Evolutionary conservation across 441 rosid species (phyloP).

Genomic region (Breynia disticha): DNA sequence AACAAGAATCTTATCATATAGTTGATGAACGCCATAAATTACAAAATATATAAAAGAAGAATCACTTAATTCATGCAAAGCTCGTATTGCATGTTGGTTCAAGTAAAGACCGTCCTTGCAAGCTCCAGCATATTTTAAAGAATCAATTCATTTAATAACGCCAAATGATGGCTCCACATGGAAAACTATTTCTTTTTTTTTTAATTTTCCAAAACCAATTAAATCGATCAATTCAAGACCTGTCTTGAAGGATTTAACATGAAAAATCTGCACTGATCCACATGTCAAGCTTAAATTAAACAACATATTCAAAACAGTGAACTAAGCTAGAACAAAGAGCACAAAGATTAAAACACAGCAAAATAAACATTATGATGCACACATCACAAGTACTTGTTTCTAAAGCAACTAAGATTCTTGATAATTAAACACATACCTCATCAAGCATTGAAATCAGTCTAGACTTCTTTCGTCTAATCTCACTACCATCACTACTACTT

Average conservation of each 20-base stretch:
- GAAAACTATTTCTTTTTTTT: too few species aligned
- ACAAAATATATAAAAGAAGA: conserved; percentile 6
- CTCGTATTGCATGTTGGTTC: too few species aligned
- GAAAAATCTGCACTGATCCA: conserved; percentile 2
- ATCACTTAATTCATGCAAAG: conserved; percentile 22
- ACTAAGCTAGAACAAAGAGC: background rate
- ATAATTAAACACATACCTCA: conserved; percentile 53
- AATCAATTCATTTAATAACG: conserved; percentile 11
- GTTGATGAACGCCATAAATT: conserved; percentile 17
- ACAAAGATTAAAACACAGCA: background rate
- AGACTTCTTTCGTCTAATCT: conserved; percentile 56
- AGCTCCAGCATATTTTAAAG: conserved; percentile 17
- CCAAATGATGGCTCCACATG: conserved; percentile 10
- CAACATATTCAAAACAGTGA: background rate
- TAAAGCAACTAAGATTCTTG: too few species aligned
- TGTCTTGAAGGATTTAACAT: conserved; percentile 13
- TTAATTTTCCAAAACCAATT: too few species aligned
- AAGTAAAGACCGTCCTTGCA: too few species aligned
- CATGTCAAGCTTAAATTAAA: background rate
- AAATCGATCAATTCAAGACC: too few species aligned
- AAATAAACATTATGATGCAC: too few species aligned
- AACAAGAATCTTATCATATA: conserved; percentile 35
- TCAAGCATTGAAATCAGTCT: conserved; percentile 76
- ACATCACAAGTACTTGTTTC: too few species aligned
- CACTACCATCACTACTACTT: conserved; percentile 30